Base-by-base conservation (phyloP, 2,329 filamentous ascomycete genomes). In the Claviceps africana region DNA sequence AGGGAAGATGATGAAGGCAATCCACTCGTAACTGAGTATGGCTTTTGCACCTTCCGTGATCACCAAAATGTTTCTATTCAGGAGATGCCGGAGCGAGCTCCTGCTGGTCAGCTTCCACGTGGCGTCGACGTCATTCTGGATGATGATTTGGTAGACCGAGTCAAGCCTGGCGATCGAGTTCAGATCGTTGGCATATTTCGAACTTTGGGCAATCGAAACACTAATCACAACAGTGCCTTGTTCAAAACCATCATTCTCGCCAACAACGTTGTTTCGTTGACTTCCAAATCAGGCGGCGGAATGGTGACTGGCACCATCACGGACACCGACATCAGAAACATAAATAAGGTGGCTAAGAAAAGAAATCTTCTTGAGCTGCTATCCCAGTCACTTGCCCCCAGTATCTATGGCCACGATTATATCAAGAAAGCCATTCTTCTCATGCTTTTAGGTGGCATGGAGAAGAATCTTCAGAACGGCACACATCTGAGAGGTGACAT, bases 31-130 rank as follows among this genome's bases (percentile, higher is more conserved):
- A 98, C 93, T 3, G 93, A 98, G 65, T 98, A 97, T 66, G 93
- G 93, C 25, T 91, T 94, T 71, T 94, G 85, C 66, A 93, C 86
- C 49, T 98, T 96, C 70, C 80, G 91, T 63, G 93, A 98, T 66
- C 93, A 98, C 65, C 93, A 98, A 68, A 95, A 88, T 17, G 88
- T 98, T 55, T 96, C 91, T 0, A 96, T 98, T 58, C 93, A 98
- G 70, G 93, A 98, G 72, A 98, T 98, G 93, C 93, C 93, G 0
- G 93, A 98, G 69, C 78, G 91, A 60, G 93, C 93, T 2, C 93
- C 93, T 51, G 91, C 93, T 54, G 93, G 93, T 51, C 93, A 97
- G 73, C 78, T 98, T 57, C 93, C 93, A 54, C 84, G 93, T 51
- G 89, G 91, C 52, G 93, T 98, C 19, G 93, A 98, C 68, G 90